phyloP scores from a whole-genome alignment of 305 asterid genomes.

The Fraxinus velutina region DNA sequence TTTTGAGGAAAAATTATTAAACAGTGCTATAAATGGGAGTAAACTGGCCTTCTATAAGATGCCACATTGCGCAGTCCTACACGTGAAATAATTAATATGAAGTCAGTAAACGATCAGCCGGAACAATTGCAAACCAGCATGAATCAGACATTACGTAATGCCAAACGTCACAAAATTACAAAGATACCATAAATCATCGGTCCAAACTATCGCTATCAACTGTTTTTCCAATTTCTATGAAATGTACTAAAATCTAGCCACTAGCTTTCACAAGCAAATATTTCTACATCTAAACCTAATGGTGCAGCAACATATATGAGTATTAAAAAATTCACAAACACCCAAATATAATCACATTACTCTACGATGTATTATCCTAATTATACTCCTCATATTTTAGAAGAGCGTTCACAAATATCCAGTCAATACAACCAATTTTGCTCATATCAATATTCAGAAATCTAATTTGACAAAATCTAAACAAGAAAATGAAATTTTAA shows the following conservation, averaged over 20 bases:
- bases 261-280: not conserved
- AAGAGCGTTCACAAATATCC: not conserved
- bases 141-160: not conserved
- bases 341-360: not conserved
- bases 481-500: not conserved
- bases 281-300: not conserved
- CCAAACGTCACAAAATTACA: not conserved
- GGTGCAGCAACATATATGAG: not conserved
- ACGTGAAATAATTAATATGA: not conserved
- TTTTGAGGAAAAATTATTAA: not conserved
- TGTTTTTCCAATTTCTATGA: not conserved
- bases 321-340: not conserved
- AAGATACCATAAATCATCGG: not conserved
- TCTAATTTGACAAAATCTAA: not conserved
- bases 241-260: not conserved
- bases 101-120: not conserved
- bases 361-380: slow-evolving; percentile 12
- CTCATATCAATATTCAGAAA: not conserved
- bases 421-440: not conserved
- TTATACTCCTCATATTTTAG: not conserved
- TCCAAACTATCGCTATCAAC: not conserved
- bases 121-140: not conserved
- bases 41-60: not conserved
- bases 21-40: not conserved
- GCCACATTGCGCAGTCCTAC: not conserved